Evolutionary conservation across 2,329 filamentous ascomycete species (phyloP).

Genomic region (Epichloe sibirici): DNA sequence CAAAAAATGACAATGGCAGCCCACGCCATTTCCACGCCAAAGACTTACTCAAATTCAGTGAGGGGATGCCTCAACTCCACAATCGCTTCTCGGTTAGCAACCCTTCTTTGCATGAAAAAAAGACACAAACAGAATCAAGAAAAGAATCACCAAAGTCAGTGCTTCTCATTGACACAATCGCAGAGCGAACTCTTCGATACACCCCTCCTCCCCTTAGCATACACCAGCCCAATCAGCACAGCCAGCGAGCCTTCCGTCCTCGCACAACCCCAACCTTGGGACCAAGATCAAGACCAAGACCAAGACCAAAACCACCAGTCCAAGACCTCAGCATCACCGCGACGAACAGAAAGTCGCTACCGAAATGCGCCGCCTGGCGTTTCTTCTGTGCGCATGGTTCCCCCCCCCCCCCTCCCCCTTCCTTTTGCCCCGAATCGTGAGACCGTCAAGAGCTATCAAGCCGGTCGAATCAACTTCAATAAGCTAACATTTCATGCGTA

Average conservation of each 20-base stretch:
- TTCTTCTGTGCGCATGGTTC: slow-evolving; percentile 27
- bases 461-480: too few relatives aligned
- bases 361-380: slow-evolving; percentile 39
- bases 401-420: too few relatives aligned
- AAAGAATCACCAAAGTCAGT: too few relatives aligned
- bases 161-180: too few relatives aligned
- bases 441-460: too few relatives aligned
- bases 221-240: slow-evolving; percentile 8
- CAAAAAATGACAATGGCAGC: background rate
- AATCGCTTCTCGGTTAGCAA: too few relatives aligned
- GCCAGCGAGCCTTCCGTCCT: slow-evolving; percentile 4
- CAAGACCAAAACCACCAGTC: background rate
- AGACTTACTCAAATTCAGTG: background rate
- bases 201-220: background rate
- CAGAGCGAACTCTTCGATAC: too few relatives aligned
- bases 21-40: background rate
- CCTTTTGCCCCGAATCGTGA: too few relatives aligned
- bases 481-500: slow-evolving; percentile 7
- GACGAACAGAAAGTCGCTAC: slow-evolving; percentile 39
- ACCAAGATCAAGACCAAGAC: background rate
- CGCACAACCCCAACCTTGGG: background rate
- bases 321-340: background rate
- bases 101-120: too few relatives aligned
- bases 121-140: too few relatives aligned
- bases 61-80: too few relatives aligned